Conservation (phyloP, 192 early-diverging fungal genomes). For the Coemansia furcata region DNA sequence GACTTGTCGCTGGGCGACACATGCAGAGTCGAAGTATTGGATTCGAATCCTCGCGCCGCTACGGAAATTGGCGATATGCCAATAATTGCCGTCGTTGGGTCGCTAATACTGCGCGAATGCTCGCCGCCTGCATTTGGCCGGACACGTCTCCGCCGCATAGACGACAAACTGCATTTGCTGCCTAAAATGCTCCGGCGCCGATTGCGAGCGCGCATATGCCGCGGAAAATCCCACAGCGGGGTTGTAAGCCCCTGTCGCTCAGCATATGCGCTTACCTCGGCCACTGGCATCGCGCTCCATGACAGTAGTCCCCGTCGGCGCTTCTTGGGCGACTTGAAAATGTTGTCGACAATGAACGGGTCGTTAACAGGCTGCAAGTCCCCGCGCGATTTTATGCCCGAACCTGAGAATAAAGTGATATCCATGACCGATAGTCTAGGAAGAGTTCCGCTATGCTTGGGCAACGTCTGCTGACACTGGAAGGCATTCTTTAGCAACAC, state of each 20-base stretch:
- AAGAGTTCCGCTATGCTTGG: slow-evolving; percentile 4
- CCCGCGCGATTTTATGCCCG: slow-evolving; percentile 23
- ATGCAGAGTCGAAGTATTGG: background rate
- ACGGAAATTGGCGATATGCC: slow-evolving; percentile 6
- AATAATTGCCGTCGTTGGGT: slow-evolving; percentile 32
- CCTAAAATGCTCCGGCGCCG: slow-evolving; percentile 45
- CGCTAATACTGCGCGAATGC: slow-evolving; percentile 36
- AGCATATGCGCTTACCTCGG: slow-evolving; percentile 1
- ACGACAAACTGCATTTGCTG: slow-evolving; percentile 36
- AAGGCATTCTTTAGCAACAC: slow-evolving; percentile 48
- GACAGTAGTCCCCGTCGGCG: slow-evolving; percentile 42
- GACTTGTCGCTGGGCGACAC: background rate
- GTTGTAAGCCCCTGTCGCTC: background rate
- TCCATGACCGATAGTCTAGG: slow-evolving; percentile 21
- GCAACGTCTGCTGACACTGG: slow-evolving; percentile 27
- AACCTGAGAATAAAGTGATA: slow-evolving; percentile 29
- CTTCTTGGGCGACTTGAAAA: slow-evolving; percentile 51
- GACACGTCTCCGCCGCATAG: slow-evolving; percentile 25
- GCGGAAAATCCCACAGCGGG: slow-evolving; percentile 30
- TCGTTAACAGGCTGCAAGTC: slow-evolving; percentile 46
- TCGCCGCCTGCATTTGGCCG: slow-evolving; percentile 14
- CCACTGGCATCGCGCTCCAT: slow-evolving; percentile 32
- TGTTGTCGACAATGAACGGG: slow-evolving; percentile 48
- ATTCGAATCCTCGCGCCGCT: background rate
- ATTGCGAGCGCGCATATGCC: slow-evolving; percentile 34